Conservation (phyloP, 169 alveolate genomes). For the Nephromyces sp. region DNA sequence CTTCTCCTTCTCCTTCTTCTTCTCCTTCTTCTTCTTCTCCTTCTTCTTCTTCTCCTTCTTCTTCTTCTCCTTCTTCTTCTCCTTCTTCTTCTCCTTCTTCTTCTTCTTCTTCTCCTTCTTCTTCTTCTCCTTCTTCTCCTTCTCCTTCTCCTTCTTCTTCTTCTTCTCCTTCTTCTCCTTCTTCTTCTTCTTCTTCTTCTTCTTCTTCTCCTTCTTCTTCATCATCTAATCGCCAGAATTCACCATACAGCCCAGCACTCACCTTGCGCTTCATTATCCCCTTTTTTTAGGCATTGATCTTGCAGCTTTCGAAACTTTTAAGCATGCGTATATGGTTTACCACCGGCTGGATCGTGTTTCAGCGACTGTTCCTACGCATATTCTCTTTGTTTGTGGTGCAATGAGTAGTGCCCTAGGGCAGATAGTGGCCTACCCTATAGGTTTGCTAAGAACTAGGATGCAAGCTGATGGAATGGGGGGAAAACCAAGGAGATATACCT, state of each 20-base stretch:
- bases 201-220: conserved; percentile 14
- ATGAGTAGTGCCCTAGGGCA: conserved; percentile 30
- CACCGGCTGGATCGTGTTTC: conserved; percentile 4
- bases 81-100: too few relatives aligned
- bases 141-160: too few relatives aligned
- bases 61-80: too few relatives aligned
- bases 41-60: too few relatives aligned
- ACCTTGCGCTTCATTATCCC: conserved; percentile 35
- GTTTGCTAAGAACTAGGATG: conserved; percentile 34
- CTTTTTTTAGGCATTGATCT: conserved; percentile 36
- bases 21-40: too few relatives aligned
- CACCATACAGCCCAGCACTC: conserved; percentile 23
- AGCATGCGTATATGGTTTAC: too few relatives aligned
- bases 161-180: conserved; percentile 37
- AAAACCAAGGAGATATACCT: conserved; percentile 6
- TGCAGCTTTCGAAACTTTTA: conserved; percentile 31
- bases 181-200: conserved; percentile 20
- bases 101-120: too few relatives aligned
- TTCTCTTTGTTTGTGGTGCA: conserved; percentile 25
- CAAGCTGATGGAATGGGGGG: conserved; percentile 39
- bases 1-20: too few relatives aligned
- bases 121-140: too few relatives aligned
- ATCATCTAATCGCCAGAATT: conserved; percentile 16
- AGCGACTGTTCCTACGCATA: neutral
- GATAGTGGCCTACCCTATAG: conserved; percentile 33